Percentiles rank a stretch among this genome's conserved stretches.
These are phyloP conservation scores for Mollisia scopiformis DNA, from an alignment of 2,329 filamentous ascomycete genomes.

Conservation along the genomic window DNA sequence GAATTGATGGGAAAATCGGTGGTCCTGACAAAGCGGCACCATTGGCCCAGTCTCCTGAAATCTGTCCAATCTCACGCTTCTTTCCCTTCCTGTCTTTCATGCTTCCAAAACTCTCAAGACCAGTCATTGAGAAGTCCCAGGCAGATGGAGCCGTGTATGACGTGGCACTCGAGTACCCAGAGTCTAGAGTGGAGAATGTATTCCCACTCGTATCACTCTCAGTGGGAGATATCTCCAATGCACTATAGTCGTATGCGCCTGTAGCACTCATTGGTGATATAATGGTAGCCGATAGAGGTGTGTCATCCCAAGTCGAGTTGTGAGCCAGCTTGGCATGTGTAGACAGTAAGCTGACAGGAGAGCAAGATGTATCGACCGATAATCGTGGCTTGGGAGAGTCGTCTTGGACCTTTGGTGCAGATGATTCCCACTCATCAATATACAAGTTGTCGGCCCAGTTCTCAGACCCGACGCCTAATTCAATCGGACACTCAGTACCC, in stretches of 20 bases:
- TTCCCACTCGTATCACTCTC: conserved; percentile 27
- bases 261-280: conserved; percentile 25
- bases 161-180: conserved; percentile 30
- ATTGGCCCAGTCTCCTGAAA: conserved; percentile 16
- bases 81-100: conserved; percentile 19
- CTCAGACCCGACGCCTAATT: conserved; percentile 22
- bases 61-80: conserved; percentile 17
- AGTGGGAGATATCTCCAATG: conserved; percentile 24
- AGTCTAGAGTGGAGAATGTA: conserved; percentile 27
- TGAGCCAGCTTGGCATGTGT: background rate
- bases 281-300: conserved; percentile 11
- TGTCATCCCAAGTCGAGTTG: conserved; percentile 9
- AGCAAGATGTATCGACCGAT: conserved; percentile 14
- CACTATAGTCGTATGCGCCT: conserved; percentile 6
- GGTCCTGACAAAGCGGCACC: background rate
- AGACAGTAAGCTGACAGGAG: background rate
- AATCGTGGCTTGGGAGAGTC: conserved; percentile 19
- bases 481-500: conserved; percentile 24
- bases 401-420: conserved; percentile 2
- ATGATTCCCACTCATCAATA: conserved; percentile 21
- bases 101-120: conserved; percentile 17
- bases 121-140: conserved; percentile 9
- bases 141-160: conserved; percentile 15
- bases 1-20: background rate
- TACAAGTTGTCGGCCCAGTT: conserved; percentile 25